Evolutionary conservation across 2,329 filamentous ascomycete genomes (phyloP), one percentile per base, ranked within the genome.

Genomic region (Drechslera avenae): DNA sequence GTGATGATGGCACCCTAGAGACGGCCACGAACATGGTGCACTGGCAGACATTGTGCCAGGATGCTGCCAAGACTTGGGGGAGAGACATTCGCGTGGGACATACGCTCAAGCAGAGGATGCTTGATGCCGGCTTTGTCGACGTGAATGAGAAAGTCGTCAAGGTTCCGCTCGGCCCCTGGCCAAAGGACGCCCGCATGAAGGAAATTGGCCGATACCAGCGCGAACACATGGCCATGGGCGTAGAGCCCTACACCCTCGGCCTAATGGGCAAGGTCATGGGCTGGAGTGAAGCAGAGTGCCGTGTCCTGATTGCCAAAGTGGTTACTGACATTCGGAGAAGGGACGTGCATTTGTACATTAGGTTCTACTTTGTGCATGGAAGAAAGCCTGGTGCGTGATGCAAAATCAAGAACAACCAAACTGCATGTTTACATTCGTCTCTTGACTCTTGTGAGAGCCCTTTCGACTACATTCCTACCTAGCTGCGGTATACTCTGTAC

Each of bases 181-280:
- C 78, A 5, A 76, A 76, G 42, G 78, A 81, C 41, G 71, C 73
- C 1, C 76, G 75, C 45, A 75, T 79, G 73, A 82, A 80, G 59
- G 75, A 79, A 55, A 74, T 82, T 17, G 79, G 79, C 13, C 67
- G 74, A 21, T 79, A 69, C 46, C 66, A 72, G 54, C 67, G 68
- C 35, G 68, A 72, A 46, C 67, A 71, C 55, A 63, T 72, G 60
- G 51, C 59, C 39, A 63, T 71, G 55, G 70, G 70, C 53, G 60
- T 73, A 46, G 70, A 71, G 49, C 70, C 70, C 5, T 72, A 72
- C 37, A 72, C 70, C 0, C 52, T 71, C 7, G 70, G 69, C 45
- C 67, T 73, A 42, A 57, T 72, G 23, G 69, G 69, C 39, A 71
- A 70, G 46, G 57, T 73, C 8, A 55, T 70, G 6, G 70, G 69